Evolutionary conservation across 148 eudicot genomes (phyloP).

Genomic region (Mesembryanthemum crystallinum): DNA sequence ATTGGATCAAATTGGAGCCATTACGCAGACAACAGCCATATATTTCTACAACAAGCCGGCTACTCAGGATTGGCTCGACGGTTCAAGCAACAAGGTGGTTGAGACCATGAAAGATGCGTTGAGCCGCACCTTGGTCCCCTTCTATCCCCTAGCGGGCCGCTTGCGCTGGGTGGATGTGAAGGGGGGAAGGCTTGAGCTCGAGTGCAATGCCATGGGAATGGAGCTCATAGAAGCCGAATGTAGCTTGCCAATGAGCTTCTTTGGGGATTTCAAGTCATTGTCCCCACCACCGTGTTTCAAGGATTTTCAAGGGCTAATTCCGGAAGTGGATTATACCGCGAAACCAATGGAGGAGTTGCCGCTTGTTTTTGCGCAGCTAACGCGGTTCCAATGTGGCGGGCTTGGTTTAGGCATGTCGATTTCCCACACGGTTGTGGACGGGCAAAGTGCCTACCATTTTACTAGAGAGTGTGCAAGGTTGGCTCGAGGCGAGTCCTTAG

Average conservation of each 20-base stretch:
- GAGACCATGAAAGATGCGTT: conserved; percentile 5
- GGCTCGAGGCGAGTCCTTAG: conserved; percentile 34
- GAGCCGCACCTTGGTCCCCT: conserved; percentile 5
- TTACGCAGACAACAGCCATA: neutral
- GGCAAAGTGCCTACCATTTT: conserved; percentile 37
- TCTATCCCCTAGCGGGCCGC: conserved; percentile 23
- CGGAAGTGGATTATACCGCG: conserved; percentile 15
- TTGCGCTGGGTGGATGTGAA: neutral
- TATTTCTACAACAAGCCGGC: conserved; percentile 12
- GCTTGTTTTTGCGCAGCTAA: conserved; percentile 40
- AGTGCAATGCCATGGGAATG: conserved; percentile 47
- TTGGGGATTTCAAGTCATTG: conserved; percentile 32
- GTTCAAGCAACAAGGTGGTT: neutral
- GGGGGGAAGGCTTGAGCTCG: conserved; percentile 35
- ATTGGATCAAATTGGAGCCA: conserved; percentile 16
- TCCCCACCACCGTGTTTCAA: neutral
- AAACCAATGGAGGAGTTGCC: conserved; percentile 32
- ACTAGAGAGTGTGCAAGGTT: conserved; percentile 44
- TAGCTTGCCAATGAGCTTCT: conserved; percentile 21
- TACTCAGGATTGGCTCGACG: neutral
- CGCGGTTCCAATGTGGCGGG: conserved; percentile 52
- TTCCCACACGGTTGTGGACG: conserved; percentile 41
- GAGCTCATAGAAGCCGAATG: conserved; percentile 43
- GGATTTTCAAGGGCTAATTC: conserved; percentile 13
- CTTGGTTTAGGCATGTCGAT: conserved; percentile 27